These are phyloP conservation scores for Sindora glabra DNA, from an alignment of 306 rosid species.

Conservation along the genomic window DNA sequence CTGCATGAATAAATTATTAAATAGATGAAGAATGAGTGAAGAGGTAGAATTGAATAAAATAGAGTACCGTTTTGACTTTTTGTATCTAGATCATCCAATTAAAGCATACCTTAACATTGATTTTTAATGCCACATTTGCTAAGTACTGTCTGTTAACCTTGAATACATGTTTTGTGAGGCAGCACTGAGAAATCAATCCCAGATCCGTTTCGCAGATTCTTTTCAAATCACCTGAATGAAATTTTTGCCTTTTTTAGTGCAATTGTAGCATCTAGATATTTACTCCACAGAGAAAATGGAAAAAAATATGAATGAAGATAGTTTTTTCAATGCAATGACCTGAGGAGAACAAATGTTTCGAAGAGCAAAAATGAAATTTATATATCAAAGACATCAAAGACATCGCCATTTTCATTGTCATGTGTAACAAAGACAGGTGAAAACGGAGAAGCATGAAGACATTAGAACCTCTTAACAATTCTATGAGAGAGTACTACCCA, in stretches of 20 bases:
- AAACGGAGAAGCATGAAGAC: not conserved
- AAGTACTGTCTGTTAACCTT: conserved; percentile 54
- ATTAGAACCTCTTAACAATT: not conserved
- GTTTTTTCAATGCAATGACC: not conserved
- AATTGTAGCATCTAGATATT: not conserved
- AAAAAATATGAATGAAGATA: not conserved
- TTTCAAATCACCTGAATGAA: conserved; percentile 52
- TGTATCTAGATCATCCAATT: not conserved
- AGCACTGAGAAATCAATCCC: conserved; percentile 64
- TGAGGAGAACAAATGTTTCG: not conserved
- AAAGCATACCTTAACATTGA: conserved; percentile 51
- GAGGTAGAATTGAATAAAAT: not conserved
- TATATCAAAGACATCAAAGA: not conserved
- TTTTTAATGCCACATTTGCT: conserved; percentile 59
- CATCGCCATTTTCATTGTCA: not conserved
- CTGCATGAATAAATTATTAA: conserved; percentile 8
- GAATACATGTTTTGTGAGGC: conserved; percentile 57
- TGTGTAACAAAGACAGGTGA: not conserved
- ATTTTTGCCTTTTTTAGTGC: conserved; percentile 6
- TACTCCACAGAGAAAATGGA: not conserved
- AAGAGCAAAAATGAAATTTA: not conserved
- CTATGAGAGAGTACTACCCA: not conserved
- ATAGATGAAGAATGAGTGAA: not conserved
- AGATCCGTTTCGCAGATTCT: conserved; percentile 66
- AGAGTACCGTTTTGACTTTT: not conserved